Conservation (phyloP, 192 early-diverging fungal genomes). For the Dissophora globulifera region DNA sequence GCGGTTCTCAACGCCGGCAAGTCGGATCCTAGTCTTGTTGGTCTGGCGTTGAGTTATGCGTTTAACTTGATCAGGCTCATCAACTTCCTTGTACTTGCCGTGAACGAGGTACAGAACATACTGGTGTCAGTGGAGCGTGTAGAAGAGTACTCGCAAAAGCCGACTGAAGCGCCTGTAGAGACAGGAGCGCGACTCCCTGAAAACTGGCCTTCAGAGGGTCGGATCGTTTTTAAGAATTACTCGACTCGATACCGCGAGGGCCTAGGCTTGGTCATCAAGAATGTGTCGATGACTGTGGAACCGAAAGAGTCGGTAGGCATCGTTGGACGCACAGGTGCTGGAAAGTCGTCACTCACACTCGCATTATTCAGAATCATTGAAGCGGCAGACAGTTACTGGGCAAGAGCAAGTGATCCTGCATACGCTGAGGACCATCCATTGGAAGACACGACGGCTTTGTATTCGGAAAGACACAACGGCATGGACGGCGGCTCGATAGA, state of each 20-base stretch:
- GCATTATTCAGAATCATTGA: slow-evolving; percentile 56
- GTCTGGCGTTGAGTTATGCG: slow-evolving; percentile 73
- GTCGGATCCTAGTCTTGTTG: slow-evolving; percentile 77
- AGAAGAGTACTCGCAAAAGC: slow-evolving; percentile 81
- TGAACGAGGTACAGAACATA: slow-evolving; percentile 77
- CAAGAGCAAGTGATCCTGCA: slow-evolving; percentile 3
- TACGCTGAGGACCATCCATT: neutral
- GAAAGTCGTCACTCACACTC: slow-evolving; percentile 49
- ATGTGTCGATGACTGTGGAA: slow-evolving; percentile 58
- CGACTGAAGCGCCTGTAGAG: slow-evolving; percentile 83
- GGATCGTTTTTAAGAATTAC: slow-evolving; percentile 33
- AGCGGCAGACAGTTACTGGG: slow-evolving; percentile 31
- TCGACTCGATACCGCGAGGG: slow-evolving; percentile 37
- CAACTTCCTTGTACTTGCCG: slow-evolving; percentile 72
- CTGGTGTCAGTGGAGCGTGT: slow-evolving; percentile 87
- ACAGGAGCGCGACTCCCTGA: slow-evolving; percentile 62
- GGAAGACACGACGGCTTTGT: neutral
- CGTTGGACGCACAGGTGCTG: slow-evolving; percentile 54
- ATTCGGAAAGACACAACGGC: neutral
- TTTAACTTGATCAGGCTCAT: slow-evolving; percentile 58
- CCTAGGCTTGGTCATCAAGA: slow-evolving; percentile 45
- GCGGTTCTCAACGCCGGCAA: slow-evolving; percentile 67
- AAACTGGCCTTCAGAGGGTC: slow-evolving; percentile 55
- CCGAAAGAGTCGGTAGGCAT: slow-evolving; percentile 37
- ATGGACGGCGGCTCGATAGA: slow-evolving; percentile 64